Conservation (phyloP, 2,329 filamentous ascomycete species). For the Karstenula rhodostoma region DNA sequence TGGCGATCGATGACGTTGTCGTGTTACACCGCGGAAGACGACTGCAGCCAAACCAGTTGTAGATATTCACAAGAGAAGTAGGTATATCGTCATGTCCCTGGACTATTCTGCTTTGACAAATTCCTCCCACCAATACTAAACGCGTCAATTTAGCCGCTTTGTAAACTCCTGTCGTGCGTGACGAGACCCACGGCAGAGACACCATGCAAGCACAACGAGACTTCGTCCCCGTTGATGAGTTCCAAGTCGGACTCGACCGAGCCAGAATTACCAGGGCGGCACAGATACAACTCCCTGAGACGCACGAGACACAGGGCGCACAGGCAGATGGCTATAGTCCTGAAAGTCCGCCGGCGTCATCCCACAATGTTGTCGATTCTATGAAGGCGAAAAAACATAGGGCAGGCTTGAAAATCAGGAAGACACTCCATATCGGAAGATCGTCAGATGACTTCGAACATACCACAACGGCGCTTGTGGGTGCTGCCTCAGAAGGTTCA, state of each 20-base stretch:
- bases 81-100: not conserved
- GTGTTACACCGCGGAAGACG: not conserved
- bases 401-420: conserved; percentile 32
- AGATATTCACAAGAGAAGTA: not conserved
- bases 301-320: not conserved
- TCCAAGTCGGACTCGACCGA: not conserved
- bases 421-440: conserved; percentile 34
- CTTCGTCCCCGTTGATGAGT: not conserved
- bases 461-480: conserved; percentile 26
- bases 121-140: not conserved
- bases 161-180: not conserved
- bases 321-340: not conserved
- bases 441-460: conserved; percentile 22
- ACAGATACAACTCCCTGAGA: not conserved
- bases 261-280: not conserved
- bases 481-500: conserved; percentile 20
- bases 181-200: not conserved
- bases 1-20: not conserved
- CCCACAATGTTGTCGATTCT: not conserved
- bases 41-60: not conserved
- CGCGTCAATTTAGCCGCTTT: not conserved
- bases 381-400: conserved; percentile 31
- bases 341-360: not conserved
- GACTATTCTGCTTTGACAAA: not conserved
- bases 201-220: not conserved